phyloP scores from a whole-genome alignment of 2,329 filamentous ascomycete species.

The Pestalotiopsis sp. region DNA sequence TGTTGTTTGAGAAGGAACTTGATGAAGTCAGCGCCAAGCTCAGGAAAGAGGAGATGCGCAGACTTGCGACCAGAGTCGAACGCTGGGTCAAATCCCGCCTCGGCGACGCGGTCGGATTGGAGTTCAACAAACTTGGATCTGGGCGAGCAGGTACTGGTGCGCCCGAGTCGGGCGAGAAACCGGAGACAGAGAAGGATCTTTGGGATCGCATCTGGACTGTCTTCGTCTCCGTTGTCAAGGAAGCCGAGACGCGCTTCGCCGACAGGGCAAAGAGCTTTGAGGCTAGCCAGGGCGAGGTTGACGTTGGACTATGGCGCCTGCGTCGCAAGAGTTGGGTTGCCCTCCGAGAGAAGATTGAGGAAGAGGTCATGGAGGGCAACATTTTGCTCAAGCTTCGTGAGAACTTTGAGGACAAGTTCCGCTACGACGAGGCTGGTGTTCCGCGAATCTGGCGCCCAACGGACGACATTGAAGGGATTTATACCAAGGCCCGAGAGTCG shows the following conservation, averaged over 20 bases:
- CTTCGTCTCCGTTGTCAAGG: conserved; percentile 79
- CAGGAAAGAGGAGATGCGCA: conserved; percentile 93
- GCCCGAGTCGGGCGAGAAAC: conserved; percentile 75
- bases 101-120: conserved; percentile 83
- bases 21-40: conserved; percentile 84
- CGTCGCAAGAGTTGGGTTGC: conserved; percentile 94
- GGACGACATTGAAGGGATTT: conserved; percentile 95
- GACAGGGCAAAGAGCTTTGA: conserved; percentile 93
- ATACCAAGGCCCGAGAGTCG: conserved; percentile 88
- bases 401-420: conserved; percentile 99
- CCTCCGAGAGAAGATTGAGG: conserved; percentile 86
- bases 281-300: conserved; percentile 86
- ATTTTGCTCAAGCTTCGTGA: conserved; percentile 92
- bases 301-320: conserved; percentile 89
- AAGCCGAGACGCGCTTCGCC: conserved; percentile 83
- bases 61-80: conserved; percentile 87
- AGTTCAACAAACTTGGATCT: conserved; percentile 95
- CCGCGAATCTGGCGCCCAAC: conserved; percentile 95
- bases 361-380: conserved; percentile 98
- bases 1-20: conserved; percentile 85
- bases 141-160: conserved; percentile 82
- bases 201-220: conserved; percentile 95
- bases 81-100: conserved; percentile 90
- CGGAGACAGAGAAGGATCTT: conserved; percentile 75
- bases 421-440: conserved; percentile 93